These are phyloP conservation scores for Suhomyces atakaporum DNA, from an alignment of 1,139 yeast species.

Conservation along the genomic window DNA sequence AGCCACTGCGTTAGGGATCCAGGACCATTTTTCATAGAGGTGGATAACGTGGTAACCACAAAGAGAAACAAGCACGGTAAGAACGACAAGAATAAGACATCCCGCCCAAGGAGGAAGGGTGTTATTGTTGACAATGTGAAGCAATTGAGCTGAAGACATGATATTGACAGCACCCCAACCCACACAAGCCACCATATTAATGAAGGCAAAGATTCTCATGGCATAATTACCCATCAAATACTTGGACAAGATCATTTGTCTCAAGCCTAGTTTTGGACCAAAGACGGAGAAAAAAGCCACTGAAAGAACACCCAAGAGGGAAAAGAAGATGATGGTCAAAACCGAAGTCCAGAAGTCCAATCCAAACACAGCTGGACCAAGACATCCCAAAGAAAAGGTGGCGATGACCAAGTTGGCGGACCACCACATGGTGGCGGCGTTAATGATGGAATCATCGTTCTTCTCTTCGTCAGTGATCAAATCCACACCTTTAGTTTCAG, in stretches of 20 bases:
- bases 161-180: constrained; percentile 97
- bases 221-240: constrained; percentile 75
- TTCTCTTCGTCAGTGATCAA: constrained; percentile 68
- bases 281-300: constrained; percentile 83
- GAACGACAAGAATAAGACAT: constrained; percentile 67
- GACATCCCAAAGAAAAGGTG: constrained; percentile 76
- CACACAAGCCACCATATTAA: constrained; percentile 83
- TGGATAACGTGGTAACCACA: constrained; percentile 87
- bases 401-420: constrained; percentile 90
- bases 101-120: constrained; percentile 91
- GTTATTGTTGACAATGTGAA: constrained; percentile 71
- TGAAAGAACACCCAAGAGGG: constrained; percentile 67
- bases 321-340: constrained; percentile 68
- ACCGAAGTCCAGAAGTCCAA: constrained; percentile 68
- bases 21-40: constrained; percentile 77
- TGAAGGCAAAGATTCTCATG: constrained; percentile 73
- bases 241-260: constrained; percentile 84
- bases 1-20: constrained; percentile 78
- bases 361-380: constrained; percentile 62
- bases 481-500: constrained; percentile 72
- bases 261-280: constrained; percentile 82
- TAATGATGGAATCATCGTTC: constrained; percentile 59
- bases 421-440: constrained; percentile 89
- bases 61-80: constrained; percentile 75
- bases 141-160: constrained; percentile 83